Conservation (phyloP, 805 yeast species). For the Hanseniaspora meyeri region DNA sequence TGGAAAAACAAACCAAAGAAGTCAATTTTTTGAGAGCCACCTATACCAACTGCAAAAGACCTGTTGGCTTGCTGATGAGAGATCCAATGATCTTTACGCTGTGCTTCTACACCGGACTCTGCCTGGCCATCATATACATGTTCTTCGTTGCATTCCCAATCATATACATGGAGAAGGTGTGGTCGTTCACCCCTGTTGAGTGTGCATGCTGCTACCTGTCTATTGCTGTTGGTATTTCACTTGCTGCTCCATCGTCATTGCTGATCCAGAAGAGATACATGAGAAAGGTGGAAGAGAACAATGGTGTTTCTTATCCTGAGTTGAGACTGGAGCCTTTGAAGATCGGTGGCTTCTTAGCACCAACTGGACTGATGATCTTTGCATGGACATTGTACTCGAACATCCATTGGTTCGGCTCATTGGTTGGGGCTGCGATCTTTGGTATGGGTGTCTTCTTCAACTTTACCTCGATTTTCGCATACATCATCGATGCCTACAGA, state of each 20-base stretch:
- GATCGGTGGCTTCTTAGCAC: constrained; percentile 53
- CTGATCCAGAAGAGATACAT: constrained; percentile 34
- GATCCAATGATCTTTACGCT: constrained; percentile 48
- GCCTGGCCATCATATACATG: constrained; percentile 49
- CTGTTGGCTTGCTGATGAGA: constrained; percentile 34
- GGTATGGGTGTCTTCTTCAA: constrained; percentile 56
- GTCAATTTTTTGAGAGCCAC: constrained; percentile 35
- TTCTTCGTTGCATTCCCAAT: constrained; percentile 57
- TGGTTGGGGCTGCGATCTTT: constrained; percentile 59
- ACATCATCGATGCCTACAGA: constrained; percentile 53
- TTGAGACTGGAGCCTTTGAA: constrained; percentile 46
- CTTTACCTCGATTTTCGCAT: constrained; percentile 54
- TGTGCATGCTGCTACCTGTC: constrained; percentile 58
- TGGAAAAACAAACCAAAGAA: constrained; percentile 31
- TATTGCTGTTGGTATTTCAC: constrained; percentile 38
- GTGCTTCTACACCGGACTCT: constrained; percentile 45
- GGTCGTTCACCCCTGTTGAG: constrained; percentile 39
- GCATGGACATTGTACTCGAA: constrained; percentile 55
- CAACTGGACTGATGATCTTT: constrained; percentile 58
- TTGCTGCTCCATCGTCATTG: constrained; percentile 36
- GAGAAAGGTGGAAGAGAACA: constrained; percentile 34
- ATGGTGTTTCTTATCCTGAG: constrained; percentile 47
- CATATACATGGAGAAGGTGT: constrained; percentile 39
- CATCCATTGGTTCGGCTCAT: constrained; percentile 64
- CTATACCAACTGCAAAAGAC: constrained; percentile 38